A percentile compares a stretch with the other conserved stretches of the same genome.
Conservation (phyloP, 108 stramenopile genomes). For the Cyclotella cryptica region DNA sequence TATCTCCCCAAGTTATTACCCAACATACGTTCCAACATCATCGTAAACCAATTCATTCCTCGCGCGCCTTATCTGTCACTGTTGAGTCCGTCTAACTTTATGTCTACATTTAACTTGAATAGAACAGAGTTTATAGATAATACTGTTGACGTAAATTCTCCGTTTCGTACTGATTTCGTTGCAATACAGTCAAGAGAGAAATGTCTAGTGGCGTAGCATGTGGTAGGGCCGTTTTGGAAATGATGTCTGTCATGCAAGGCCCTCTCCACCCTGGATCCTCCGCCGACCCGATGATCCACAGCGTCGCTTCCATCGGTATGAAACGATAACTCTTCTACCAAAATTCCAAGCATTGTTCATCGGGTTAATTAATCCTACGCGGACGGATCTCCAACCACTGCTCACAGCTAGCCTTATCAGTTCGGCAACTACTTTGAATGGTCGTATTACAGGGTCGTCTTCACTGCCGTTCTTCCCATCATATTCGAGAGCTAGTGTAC, state of each 20-base stretch:
- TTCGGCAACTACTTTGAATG: constrained; percentile 74
- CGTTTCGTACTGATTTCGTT: too few relatives aligned
- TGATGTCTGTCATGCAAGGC: not conserved
- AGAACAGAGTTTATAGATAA: too few relatives aligned
- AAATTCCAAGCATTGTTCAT: constrained; percentile 19
- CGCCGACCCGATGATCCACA: not conserved
- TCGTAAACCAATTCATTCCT: too few relatives aligned
- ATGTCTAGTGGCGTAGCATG: too few relatives aligned
- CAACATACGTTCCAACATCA: not conserved
- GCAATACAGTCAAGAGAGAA: too few relatives aligned
- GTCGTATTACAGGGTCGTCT: constrained; percentile 75
- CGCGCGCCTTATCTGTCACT: too few relatives aligned
- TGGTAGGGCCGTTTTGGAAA: too few relatives aligned
- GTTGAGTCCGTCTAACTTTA: too few relatives aligned
- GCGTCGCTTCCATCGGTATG: constrained; percentile 32
- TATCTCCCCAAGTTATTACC: not conserved
- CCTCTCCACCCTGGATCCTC: not conserved
- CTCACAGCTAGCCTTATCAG: constrained; percentile 59
- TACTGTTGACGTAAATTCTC: too few relatives aligned
- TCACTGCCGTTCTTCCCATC: constrained; percentile 55
- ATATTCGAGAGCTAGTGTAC: constrained; percentile 84
- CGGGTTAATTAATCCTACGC: constrained; percentile 15
- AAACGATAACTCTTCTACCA: constrained; percentile 18
- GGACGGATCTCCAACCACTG: constrained; percentile 49
- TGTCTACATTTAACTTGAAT: too few relatives aligned